phyloP scores from a whole-genome alignment of 2,329 filamentous ascomycete genomes.

The Didymella keratinophila region DNA sequence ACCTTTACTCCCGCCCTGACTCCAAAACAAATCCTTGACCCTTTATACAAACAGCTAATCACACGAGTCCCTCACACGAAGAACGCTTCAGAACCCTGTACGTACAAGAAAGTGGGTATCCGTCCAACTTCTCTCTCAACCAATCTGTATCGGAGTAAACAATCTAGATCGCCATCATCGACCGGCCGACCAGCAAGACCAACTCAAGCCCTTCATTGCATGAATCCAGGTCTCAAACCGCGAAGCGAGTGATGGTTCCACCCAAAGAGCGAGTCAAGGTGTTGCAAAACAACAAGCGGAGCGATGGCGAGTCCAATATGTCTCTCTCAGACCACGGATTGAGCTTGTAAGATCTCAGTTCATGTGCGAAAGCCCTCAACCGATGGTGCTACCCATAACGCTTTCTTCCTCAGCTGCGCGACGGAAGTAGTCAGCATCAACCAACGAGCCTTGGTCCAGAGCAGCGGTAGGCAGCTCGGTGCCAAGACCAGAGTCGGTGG shows the following conservation, averaged over 20 bases:
- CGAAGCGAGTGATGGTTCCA: conserved; percentile 3
- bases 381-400: conserved; percentile 49
- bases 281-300: neutral
- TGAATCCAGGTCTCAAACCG: conserved; percentile 15
- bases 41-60: neutral
- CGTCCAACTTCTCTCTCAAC: neutral
- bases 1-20: neutral
- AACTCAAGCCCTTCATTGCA: conserved; percentile 8
- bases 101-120: neutral
- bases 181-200: neutral
- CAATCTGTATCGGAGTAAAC: neutral
- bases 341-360: neutral
- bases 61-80: neutral
- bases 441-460: conserved; percentile 31
- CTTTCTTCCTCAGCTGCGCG: conserved; percentile 49
- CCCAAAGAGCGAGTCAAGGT: conserved; percentile 13
- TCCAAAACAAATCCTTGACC: neutral
- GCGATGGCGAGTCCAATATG: neutral
- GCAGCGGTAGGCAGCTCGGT: conserved; percentile 48
- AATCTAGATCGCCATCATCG: too few relatives aligned
- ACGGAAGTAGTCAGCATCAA: conserved; percentile 49
- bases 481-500: conserved; percentile 50
- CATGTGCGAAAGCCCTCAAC: conserved; percentile 17
- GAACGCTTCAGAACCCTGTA: neutral
- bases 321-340: neutral